Evolutionary conservation across 306 rosid species (phyloP).

Genomic region (Glycyrrhiza uralensis): DNA sequence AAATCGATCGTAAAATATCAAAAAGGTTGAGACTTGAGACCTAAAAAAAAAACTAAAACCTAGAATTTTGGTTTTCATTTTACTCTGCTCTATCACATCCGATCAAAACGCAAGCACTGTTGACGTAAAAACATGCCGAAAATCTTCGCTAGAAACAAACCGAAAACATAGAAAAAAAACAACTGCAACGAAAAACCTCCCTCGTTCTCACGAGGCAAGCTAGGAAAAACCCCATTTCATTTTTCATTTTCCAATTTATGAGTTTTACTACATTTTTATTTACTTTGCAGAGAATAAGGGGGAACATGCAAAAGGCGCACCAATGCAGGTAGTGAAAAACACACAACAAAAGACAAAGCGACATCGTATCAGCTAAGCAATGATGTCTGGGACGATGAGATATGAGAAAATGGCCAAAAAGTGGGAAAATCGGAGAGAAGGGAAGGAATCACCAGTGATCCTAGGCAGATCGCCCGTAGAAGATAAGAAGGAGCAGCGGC

Average conservation of each 20-base stretch:
- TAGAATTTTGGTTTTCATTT: not conserved
- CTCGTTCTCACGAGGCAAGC: no score
- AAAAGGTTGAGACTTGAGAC: not conserved
- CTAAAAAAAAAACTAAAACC: not conserved
- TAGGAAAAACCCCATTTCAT: not conserved
- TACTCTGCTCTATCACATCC: not conserved
- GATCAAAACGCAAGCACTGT: not conserved
- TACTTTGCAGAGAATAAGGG: not conserved
- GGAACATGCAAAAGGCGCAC: not conserved
- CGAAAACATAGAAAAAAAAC: not conserved
- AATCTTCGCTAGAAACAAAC: not conserved
- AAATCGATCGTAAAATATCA: not conserved
- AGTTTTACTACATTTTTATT: not conserved
- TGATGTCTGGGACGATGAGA: not conserved
- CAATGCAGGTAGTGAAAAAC: constrained; percentile 3
- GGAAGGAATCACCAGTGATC: constrained; percentile 13
- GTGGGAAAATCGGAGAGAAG: not conserved
- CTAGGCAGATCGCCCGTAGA: not conserved
- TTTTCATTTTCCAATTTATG: not conserved
- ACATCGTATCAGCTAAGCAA: not conserved
- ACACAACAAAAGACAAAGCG: not conserved
- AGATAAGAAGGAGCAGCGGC: not conserved
- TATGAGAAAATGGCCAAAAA: not conserved
- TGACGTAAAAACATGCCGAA: not conserved
- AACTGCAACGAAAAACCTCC: not conserved